Evolutionary conservation across 2,329 filamentous ascomycete species (phyloP), one percentile per base, ranked within the genome.

Genomic region (Diaporthe sp.): DNA sequence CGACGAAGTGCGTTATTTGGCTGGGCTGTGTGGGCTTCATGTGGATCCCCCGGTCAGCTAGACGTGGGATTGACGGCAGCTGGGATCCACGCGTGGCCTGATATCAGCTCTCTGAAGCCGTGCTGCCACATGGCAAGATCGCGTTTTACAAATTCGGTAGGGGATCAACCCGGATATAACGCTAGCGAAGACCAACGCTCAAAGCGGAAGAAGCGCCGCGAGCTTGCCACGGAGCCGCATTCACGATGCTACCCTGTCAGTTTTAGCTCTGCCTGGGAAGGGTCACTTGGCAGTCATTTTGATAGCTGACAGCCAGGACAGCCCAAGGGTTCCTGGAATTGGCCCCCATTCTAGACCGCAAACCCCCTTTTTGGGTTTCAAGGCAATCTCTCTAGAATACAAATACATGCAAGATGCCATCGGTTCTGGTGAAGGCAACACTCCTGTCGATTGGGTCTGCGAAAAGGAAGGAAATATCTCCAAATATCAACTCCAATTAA

Each of bases 211-310:
- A 54, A 40, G 33, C 33, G 25, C 45, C 64, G 64, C 64, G 47
- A 9, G 47, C 47, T 40, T 68, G 45, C 3, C 12, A 13, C n/a
- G 47, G 64, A 68, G 64, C 64, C 64, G 64, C 64, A 68, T 68
- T 30, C 64, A 68, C 45, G 64, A 68, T 68, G 64, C 64, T 7
- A 68, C 64, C 8, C 64, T 54, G 47, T 25, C 64, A 54, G n/a
- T 10, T 22, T 68, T 30, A 64, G 47, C 15, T 3, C 33, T 67
- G 38, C 10, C 33, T 47, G 15, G 64, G 47, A 54, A 40, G 3
- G n/a, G 15, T 1, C 19, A 25, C 28, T 47, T 66, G 40, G 40
- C 60, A n/a, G 33, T 15, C 10, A 3, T 33, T 60, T 19, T 19
- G 57, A 22, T 17, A 4, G 2, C 40, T 22, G 19, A 17, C 35